These are phyloP conservation scores for Peniophora sp. DNA, from an alignment of 1,284 basidiomycete genomes.

Conservation along the genomic window DNA sequence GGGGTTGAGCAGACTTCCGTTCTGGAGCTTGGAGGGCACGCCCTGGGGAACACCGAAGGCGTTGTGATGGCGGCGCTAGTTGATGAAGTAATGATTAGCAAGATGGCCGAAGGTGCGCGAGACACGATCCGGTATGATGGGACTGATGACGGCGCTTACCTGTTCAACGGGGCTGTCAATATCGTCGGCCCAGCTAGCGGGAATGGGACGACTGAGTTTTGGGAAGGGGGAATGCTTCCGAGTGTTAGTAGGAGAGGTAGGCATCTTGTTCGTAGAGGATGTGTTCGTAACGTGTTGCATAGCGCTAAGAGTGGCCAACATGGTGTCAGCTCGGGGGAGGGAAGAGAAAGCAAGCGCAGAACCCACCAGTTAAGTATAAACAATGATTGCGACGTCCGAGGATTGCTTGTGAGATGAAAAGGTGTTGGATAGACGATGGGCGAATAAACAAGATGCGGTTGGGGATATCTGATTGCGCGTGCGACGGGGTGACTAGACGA, in stretches of 20 bases:
- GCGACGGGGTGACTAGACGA: constrained; percentile 18
- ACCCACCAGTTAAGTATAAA: constrained; percentile 60
- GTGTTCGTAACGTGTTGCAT: constrained; percentile 42
- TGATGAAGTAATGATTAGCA: constrained; percentile 5
- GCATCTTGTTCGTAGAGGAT: constrained; percentile 29
- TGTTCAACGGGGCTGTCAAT: constrained; percentile 17
- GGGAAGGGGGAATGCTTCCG: background rate
- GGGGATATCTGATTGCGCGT: constrained; percentile 16
- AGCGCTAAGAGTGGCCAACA: constrained; percentile 19
- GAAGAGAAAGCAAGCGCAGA: constrained; percentile 1
- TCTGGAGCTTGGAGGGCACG: constrained; percentile 10
- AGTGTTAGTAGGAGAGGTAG: constrained; percentile 20
- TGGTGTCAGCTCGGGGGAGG: background rate
- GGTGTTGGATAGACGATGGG: constrained; percentile 32
- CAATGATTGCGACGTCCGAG: constrained; percentile 31
- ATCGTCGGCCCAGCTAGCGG: constrained; percentile 12
- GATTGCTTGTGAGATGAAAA: constrained; percentile 43
- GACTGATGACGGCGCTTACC: background rate
- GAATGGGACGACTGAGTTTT: constrained; percentile 7
- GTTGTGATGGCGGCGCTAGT: constrained; percentile 15
- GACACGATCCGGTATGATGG: background rate
- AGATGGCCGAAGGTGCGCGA: constrained; percentile 4
- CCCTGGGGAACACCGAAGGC: constrained; percentile 11
- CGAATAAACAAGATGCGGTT: constrained; percentile 39
- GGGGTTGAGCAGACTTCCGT: constrained; percentile 11